Evolutionary conservation across 225 moss, liverwort and hornwort genomes (phyloP), one percentile per base, ranked within the genome.

Genomic region (Bryoerythrophyllum caledonicum): DNA sequence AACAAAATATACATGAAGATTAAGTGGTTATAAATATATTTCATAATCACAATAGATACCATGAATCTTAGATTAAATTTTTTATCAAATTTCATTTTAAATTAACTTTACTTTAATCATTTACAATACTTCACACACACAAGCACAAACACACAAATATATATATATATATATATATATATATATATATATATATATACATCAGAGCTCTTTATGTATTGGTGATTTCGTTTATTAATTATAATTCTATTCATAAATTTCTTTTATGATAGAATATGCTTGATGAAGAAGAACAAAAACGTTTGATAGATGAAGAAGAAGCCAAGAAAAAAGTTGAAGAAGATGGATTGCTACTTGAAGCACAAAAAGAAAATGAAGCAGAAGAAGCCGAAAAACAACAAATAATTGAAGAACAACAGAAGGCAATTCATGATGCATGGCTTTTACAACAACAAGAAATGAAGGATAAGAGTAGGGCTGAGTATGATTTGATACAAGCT

Each of bases 381-480:
- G 40, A 81, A 52, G 77, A 72, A 5, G 57, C 14, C 7, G 6
- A 82, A 64, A 65, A 75, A 21, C 64, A 83, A 38, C 55, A 10
- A 44, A 30, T 70, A 0, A 1, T 81, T 0, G 63, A 82, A 62
- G 83, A 83, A 65, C 57, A 83, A 43, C 56, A 75, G 70, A 86
- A 78, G 44, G 2, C 7, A 14, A 21, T 3, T 6, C 51, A 68
- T 11, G 62, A 82, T 27, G 25, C 60, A 0, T 81, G 83, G 83
- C 41, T 81, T 53, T 27, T 23, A 14, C 74, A 72, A 69, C 81
- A 83, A 71, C 15, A 79, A 71, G 65, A 86, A 64, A 54, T 63
- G 28, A 74, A 19, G 0, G 58, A 77, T 0, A 83, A 84, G 23
- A 69, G 0, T 0, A 54, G 6, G 0, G 65, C 2, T 0, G 62